Conservation (phyloP, 352 stramenopile genomes). For the Phytophthora melonis region DNA sequence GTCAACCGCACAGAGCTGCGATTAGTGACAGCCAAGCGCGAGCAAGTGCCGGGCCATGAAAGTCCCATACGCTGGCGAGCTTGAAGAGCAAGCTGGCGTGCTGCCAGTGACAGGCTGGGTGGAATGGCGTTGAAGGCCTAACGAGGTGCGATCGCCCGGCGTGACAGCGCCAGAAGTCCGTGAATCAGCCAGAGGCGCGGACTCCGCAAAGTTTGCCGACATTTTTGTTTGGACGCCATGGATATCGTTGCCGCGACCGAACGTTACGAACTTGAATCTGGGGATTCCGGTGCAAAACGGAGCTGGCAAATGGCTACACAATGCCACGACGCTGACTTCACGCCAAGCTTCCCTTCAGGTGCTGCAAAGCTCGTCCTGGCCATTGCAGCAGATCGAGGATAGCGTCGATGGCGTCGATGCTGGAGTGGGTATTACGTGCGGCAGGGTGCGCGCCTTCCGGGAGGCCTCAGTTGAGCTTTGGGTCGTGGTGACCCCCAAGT, state of each 20-base stretch:
- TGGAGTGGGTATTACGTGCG: background rate
- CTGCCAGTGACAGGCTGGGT: constrained; percentile 12
- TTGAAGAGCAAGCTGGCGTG: constrained; percentile 30
- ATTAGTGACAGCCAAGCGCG: constrained; percentile 13
- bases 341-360: background rate
- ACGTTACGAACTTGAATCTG: constrained; percentile 30
- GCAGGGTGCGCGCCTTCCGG: background rate
- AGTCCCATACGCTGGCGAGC: constrained; percentile 21
- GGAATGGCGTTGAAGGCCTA: background rate
- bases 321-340: constrained; percentile 21
- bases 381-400: constrained; percentile 15
- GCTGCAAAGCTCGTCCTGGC: constrained; percentile 9
- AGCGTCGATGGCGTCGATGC: background rate
- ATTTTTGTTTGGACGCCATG: background rate
- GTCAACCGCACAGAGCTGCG: constrained; percentile 3
- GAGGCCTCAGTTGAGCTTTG: background rate
- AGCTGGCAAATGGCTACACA: constrained; percentile 24
- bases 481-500: too few relatives aligned
- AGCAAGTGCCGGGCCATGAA: constrained; percentile 24
- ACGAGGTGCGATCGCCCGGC: background rate
- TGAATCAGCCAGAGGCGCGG: background rate
- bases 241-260: background rate
- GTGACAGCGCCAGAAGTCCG: background rate
- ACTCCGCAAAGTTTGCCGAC: background rate
- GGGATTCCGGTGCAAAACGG: constrained; percentile 28